Percentiles rank a stretch among this genome's conserved stretches.
Conservation (phyloP, 2,329 filamentous ascomycete species). For the Trichoderma guizhouense region DNA sequence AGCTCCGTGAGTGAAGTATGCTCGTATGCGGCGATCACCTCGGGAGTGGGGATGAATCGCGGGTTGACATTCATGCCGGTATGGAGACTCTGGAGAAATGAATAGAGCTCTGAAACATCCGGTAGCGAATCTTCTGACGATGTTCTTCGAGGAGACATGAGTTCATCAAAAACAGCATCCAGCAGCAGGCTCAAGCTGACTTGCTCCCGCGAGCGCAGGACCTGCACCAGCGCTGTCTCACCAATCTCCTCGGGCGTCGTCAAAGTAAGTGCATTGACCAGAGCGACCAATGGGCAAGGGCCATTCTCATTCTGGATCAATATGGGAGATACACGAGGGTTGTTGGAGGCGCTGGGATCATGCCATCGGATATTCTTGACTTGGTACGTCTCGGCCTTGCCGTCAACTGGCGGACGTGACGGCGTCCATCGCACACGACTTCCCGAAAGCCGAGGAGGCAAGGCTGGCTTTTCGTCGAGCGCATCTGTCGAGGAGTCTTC, state of each 20-base stretch:
- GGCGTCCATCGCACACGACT: slow-evolving; percentile 35
- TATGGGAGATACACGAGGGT: slow-evolving; percentile 75
- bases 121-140: slow-evolving; percentile 64
- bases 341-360: slow-evolving; percentile 58
- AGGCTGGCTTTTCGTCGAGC: slow-evolving; percentile 30
- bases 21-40: slow-evolving; percentile 46
- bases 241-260: slow-evolving; percentile 64
- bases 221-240: slow-evolving; percentile 72
- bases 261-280: slow-evolving; percentile 88
- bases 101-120: slow-evolving; percentile 83
- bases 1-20: slow-evolving; percentile 52
- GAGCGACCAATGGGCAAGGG: slow-evolving; percentile 84
- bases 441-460: slow-evolving; percentile 37
- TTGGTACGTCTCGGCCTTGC: slow-evolving; percentile 74
- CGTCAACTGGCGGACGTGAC: slow-evolving; percentile 42
- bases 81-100: slow-evolving; percentile 82
- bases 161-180: slow-evolving; percentile 87
- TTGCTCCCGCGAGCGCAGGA: slow-evolving; percentile 76
- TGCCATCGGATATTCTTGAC: slow-evolving; percentile 90
- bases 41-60: slow-evolving; percentile 64
- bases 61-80: slow-evolving; percentile 99
- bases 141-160: slow-evolving; percentile 73
- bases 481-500: slow-evolving; percentile 15
- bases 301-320: slow-evolving; percentile 92
- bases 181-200: slow-evolving; percentile 82